phyloP scores from a whole-genome alignment of 148 eudicot species.

The Rhododendron henanense region DNA sequence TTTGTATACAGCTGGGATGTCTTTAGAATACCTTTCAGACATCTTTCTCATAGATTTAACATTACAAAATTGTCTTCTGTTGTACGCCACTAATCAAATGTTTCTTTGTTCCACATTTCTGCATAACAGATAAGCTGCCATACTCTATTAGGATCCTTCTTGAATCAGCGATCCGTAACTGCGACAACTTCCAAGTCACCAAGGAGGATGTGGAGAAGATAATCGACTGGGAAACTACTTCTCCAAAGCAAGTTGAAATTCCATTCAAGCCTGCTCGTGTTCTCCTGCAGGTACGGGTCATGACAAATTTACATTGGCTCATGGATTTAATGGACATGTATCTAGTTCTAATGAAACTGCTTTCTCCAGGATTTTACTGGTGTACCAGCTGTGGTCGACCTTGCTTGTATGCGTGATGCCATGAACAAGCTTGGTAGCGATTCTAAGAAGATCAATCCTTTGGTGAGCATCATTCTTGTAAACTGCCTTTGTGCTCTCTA shows the following conservation, averaged over 20 bases:
- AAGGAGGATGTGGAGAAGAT: conserved; percentile 73
- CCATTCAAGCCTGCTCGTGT: conserved; percentile 79
- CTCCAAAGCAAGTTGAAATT: conserved; percentile 67
- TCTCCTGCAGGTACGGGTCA: conserved; percentile 46
- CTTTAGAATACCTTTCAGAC: not conserved
- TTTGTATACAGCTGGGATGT: not conserved
- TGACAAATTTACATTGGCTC: not conserved
- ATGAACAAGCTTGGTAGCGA: conserved; percentile 65
- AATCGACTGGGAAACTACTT: conserved; percentile 56
- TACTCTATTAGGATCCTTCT: conserved; percentile 64
- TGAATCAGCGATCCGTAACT: conserved; percentile 66
- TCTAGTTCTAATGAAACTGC: conserved; percentile 5
- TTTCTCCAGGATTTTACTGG: conserved; percentile 56
- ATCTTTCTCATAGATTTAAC: not conserved
- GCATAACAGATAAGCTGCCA: conserved; percentile 50
- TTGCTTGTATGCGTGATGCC: conserved; percentile 68
- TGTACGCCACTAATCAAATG: not conserved
- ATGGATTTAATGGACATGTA: not conserved
- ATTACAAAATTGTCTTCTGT: not conserved
- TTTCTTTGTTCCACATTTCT: not conserved
- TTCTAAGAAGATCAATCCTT: conserved; percentile 59
- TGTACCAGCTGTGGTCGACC: conserved; percentile 64
- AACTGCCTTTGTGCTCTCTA: not conserved
- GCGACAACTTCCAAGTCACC: conserved; percentile 60
- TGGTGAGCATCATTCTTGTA: conserved; percentile 28